Percentiles rank a stretch among this genome's conserved stretches.
Conservation (phyloP, 805 yeast genomes). For the Cyberlindnera nakhonratchasimensis region DNA sequence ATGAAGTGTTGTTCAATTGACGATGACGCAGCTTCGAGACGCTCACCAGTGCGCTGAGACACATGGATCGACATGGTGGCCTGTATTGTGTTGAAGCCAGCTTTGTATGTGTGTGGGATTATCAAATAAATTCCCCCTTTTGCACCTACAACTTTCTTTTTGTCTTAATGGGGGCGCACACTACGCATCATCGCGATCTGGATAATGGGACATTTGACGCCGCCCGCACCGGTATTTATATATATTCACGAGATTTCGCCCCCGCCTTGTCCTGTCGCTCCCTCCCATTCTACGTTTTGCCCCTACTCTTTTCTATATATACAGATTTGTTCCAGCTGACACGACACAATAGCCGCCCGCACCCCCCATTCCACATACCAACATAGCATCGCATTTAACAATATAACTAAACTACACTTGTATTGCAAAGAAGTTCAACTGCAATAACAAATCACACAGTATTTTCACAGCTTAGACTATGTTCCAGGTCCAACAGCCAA, state of each 20-base stretch:
- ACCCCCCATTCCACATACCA: no score
- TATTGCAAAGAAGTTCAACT: no score
- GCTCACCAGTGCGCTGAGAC: neutral
- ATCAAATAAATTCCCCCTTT: constrained; percentile 8
- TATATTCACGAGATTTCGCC: constrained; percentile 9
- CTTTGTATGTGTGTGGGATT: constrained; percentile 16
- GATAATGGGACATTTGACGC: constrained; percentile 15
- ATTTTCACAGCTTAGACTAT: constrained; percentile 3
- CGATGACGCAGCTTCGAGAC: constrained; percentile 2
- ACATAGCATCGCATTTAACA: no score
- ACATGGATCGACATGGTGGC: constrained; percentile 4
- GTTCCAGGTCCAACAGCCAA: constrained; percentile 17
- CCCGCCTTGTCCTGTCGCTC: constrained; percentile 1
- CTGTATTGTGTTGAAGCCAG: constrained; percentile 16
- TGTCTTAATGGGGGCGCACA: constrained; percentile 8
- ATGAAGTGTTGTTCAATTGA: no score
- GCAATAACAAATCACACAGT: no score
- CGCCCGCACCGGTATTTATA: constrained; percentile 8
- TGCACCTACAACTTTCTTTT: constrained; percentile 1
- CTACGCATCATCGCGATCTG: constrained; percentile 17
- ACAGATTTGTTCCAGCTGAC: no score
- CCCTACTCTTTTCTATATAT: no score
- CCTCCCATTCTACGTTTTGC: neutral
- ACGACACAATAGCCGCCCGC: neutral
- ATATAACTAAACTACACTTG: no score